Evolutionary conservation across 352 stramenopile genomes (phyloP).

Genomic region (Globisporangium mamillatum): DNA sequence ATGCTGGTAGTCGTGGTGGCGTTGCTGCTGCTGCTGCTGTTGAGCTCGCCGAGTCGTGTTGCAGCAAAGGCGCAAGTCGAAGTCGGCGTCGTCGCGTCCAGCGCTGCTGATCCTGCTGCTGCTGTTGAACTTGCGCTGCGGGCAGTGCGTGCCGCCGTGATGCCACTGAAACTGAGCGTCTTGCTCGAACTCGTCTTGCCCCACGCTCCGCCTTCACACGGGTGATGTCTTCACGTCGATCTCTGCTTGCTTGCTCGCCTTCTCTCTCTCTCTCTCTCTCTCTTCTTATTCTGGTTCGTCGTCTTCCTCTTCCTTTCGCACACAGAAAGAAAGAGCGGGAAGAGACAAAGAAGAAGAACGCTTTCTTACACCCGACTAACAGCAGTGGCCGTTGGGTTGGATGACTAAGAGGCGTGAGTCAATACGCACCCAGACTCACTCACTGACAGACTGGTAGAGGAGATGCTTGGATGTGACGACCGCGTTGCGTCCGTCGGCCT

Average conservation of each 20-base stretch:
- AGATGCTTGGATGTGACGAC: background rate
- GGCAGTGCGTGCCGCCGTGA: constrained; percentile 9
- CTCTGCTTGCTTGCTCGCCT: background rate
- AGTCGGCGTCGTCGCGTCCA: background rate
- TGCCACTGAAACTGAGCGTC: constrained; percentile 11
- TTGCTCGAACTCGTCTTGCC: constrained; percentile 16
- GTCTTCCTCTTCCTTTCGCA: background rate
- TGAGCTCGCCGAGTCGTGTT: background rate
- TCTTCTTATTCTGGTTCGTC: background rate
- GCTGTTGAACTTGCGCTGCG: constrained; percentile 7
- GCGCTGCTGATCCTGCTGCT: too few relatives aligned
- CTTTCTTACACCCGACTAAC: background rate
- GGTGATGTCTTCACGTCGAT: background rate
- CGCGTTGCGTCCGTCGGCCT: background rate
- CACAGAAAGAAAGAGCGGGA: background rate
- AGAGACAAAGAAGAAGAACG: background rate
- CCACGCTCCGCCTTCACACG: background rate
- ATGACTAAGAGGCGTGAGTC: background rate
- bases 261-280: background rate
- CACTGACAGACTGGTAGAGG: background rate
- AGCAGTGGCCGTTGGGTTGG: background rate
- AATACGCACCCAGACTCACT: background rate
- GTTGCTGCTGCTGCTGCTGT: background rate
- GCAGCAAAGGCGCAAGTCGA: background rate
- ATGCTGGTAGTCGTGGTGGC: constrained; percentile 3